A percentile compares a stretch with the other conserved stretches of the same genome.
Conservation (phyloP, 2,329 filamentous ascomycete species). For the Pseudogymnoascus sp. region DNA sequence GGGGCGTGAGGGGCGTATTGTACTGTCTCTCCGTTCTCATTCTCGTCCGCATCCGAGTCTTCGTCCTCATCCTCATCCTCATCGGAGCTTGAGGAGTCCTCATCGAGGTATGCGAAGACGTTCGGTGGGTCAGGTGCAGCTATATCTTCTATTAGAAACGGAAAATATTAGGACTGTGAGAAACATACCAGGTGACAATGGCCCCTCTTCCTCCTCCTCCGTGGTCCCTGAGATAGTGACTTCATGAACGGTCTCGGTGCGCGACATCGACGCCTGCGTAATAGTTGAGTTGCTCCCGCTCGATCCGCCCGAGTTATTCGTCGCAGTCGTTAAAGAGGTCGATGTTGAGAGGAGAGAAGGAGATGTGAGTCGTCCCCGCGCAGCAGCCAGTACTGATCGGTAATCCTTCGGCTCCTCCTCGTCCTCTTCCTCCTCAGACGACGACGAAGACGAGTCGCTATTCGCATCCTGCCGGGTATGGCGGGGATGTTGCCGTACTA, state of each 20-base stretch:
- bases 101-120: slow-evolving; percentile 20
- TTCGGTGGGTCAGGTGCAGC: slow-evolving; percentile 10
- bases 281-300: slow-evolving; percentile 32
- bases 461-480: background rate
- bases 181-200: slow-evolving; percentile 24
- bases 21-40: background rate
- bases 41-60: background rate
- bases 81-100: slow-evolving; percentile 10
- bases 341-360: slow-evolving; percentile 27
- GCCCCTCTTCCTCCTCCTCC: slow-evolving; percentile 14
- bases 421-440: slow-evolving; percentile 19
- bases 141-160: background rate
- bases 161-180: slow-evolving; percentile 24
- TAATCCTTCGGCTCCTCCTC: slow-evolving; percentile 15
- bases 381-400: slow-evolving; percentile 18
- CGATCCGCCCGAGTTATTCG: slow-evolving; percentile 32
- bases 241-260: slow-evolving; percentile 11
- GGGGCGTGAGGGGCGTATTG: background rate
- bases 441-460: slow-evolving; percentile 14
- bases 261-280: slow-evolving; percentile 9
- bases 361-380: slow-evolving; percentile 23
- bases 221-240: slow-evolving; percentile 15
- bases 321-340: slow-evolving; percentile 24
- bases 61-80: slow-evolving; percentile 10
- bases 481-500: slow-evolving; percentile 14